phyloP scores from a whole-genome alignment of 169 alveolate species.

The Plasmodium adleri region DNA sequence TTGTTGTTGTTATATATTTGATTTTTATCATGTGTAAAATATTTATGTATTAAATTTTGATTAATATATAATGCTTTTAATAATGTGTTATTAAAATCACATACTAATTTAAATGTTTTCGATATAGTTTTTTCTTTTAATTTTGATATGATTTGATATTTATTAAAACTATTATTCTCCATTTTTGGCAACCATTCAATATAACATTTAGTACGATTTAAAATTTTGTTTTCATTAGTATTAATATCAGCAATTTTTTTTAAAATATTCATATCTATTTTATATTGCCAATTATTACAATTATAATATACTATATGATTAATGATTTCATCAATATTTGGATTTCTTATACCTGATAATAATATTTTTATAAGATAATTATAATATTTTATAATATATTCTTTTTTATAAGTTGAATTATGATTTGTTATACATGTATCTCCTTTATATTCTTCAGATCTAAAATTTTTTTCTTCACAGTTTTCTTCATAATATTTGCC shows the following conservation, averaged over 20 bases:
- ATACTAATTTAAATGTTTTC: constrained; percentile 56
- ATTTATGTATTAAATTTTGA: constrained; percentile 45
- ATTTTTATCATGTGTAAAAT: constrained; percentile 9
- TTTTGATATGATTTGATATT: constrained; percentile 51
- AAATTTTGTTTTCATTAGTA: constrained; percentile 10
- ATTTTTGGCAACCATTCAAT: constrained; percentile 59
- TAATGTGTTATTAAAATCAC: constrained; percentile 63
- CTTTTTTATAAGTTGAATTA: background rate
- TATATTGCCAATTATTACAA: constrained; percentile 61
- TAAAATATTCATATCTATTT: constrained; percentile 33
- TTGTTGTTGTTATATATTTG: background rate
- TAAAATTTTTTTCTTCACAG: background rate
- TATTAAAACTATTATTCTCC: constrained; percentile 63
- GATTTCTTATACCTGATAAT: constrained; percentile 55
- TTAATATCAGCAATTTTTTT: constrained; percentile 17
- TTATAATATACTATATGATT: constrained; percentile 48
- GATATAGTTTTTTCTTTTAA: constrained; percentile 51
- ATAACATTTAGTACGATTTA: constrained; percentile 52
- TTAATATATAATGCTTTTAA: constrained; percentile 57
- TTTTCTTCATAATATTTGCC: background rate
- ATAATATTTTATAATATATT: constrained; percentile 1
- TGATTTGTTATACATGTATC: background rate
- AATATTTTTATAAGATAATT: constrained; percentile 25
- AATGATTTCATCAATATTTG: constrained; percentile 38
- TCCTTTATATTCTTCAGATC: background rate